Evolutionary conservation across 1,284 basidiomycete species (phyloP).

Genomic region (Apiotrichum gamsii): DNA sequence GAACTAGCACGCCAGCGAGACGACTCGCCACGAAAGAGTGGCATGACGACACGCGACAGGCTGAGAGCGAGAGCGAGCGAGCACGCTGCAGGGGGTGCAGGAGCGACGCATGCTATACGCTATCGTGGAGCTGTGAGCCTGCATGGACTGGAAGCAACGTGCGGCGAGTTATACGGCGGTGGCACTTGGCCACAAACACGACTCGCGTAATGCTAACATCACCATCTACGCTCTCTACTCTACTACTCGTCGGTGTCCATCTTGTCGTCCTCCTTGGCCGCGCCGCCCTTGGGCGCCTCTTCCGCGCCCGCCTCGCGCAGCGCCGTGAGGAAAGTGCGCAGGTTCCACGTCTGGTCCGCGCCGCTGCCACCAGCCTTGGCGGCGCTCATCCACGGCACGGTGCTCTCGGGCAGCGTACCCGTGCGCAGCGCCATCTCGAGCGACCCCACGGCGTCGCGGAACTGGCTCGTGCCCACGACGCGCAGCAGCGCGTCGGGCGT

Average conservation of each 20-base stretch:
- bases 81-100: no score
- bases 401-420: conserved; percentile 38
- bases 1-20: no score
- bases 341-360: conserved; percentile 33
- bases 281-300: not conserved
- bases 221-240: not conserved
- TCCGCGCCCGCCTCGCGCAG: conserved; percentile 10
- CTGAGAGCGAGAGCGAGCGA: no score
- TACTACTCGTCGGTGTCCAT: conserved; percentile 15
- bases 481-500: conserved; percentile 27
- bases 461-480: conserved; percentile 42
- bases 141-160: no score
- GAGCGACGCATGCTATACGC: no score
- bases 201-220: no score
- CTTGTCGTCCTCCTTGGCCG: conserved; percentile 9
- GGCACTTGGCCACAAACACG: no score
- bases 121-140: no score
- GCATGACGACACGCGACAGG: no score
- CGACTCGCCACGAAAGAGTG: no score
- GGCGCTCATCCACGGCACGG: conserved; percentile 41
- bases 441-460: conserved; percentile 39
- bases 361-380: no score
- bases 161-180: no score
- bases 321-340: conserved; percentile 39
- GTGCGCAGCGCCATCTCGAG: conserved; percentile 45